Evolutionary conservation across 2,329 filamentous ascomycete genomes (phyloP), one percentile per base, ranked within the genome.

Genomic region (Orbilia oligospora): DNA sequence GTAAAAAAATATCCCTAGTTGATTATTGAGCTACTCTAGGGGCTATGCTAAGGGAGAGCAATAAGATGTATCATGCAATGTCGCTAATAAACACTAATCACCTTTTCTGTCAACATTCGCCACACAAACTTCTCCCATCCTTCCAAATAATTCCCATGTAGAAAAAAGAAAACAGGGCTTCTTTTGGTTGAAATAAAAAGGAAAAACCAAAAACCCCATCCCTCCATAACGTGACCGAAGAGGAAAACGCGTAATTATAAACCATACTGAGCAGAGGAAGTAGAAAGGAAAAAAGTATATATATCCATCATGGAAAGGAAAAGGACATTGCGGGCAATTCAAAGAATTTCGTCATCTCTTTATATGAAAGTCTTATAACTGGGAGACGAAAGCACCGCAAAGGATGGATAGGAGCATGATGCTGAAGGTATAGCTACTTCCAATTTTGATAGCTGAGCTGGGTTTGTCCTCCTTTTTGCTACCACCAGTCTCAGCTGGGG

Each of bases 241-340:
- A 51, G 27, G 61, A 24, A 75, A 51, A 64, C 64, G 61, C 67
- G 70, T 63, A 56, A 77, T 71, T 66, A 71, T 55, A 70, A 55
- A 63, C 16, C 44, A 56, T 72, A 72, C 58, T 46, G 58, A 71
- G 49, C 55, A 76, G 46, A 56, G 18, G 36, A 1, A 22, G 44
- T 18, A 22, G 18, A 18, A 49, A 49, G 10, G 24, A 27, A 41
- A 77, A 75, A 71, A 65, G 18, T 56, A 56, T 56, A 56, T 56
- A 61, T 72, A 65, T 78, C 75, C 75, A 64, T 78, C 75, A 78
- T 69, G 33, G 55, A 51, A 72, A 64, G 36, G 56, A 48, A 65
- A 69, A 36, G 44, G 58, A 36, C 53, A 10, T 76, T 51, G 66
- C 56, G 58, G 51, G 55, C 41, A 71, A 63, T 51, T 48, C 10